Base-by-base conservation (phyloP, 179 eudicot species). In the Vitellaria paradoxa region DNA sequence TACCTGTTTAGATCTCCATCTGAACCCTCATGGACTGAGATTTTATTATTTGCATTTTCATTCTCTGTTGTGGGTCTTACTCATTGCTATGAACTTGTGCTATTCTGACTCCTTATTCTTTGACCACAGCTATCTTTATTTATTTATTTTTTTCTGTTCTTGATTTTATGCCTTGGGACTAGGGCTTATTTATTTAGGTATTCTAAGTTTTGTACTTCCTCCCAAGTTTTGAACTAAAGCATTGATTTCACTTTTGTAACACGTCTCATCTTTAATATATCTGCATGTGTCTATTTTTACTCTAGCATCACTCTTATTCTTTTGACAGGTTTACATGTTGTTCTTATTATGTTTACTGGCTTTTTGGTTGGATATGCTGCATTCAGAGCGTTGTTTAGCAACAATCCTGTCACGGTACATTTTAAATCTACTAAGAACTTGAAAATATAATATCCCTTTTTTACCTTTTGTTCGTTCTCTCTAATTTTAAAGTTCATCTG, bases 381-480 rank as follows among this genome's bases (percentile, higher is more conserved):
- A 53, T 96, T 96, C 85, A 89, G 97, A 78, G 99, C 99, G 15
- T 84, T 96, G 82, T 96, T 96, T 57, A 78, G 86, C 84, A 89
- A 85, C 68, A 90, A 81, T 83, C 96, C 91, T 79, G 87, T 89
- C 61, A 86, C 90, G 99, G 99, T 96, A 96, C 49, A 21, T 77
- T 26, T 74, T 10, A 20, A 12, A 30, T 15, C 8, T 67, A 9
- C 11, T 50, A 10, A 62, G 50, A 20, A 9, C 57, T 49, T 6
- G 5, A 12, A 18, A 53, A 65, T 0, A 42, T 59, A n/a, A 18
- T 65, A 40, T 21, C 12, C n/a, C 64, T 26, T 75, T 26, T 14
- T 5, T 1, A 24, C n/a, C 23, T 24, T 15, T 63, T 47, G 6
- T 8, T 21, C 4, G 12, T 14, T 30, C 13, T 20, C n/a, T 63